Evolutionary conservation across 805 yeast species (phyloP).

Genomic region (Saturnispora saitoi): DNA sequence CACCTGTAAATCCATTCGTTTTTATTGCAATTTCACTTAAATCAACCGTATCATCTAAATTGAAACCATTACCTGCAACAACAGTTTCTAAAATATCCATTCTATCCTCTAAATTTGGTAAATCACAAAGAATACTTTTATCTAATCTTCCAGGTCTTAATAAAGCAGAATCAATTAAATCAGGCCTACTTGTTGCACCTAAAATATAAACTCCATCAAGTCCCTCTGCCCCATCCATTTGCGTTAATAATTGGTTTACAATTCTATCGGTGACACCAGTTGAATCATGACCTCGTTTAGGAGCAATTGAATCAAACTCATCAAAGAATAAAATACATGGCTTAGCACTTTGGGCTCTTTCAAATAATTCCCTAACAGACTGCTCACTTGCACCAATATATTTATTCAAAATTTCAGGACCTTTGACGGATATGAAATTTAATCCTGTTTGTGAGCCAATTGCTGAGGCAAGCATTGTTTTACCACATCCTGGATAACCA

Average conservation of each 20-base stretch:
- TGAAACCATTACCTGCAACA: slow-evolving; percentile 50
- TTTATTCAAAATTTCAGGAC: slow-evolving; percentile 91
- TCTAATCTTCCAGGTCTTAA: slow-evolving; percentile 95
- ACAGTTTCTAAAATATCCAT: slow-evolving; percentile 59
- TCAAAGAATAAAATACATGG: slow-evolving; percentile 92
- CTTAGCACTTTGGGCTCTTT: slow-evolving; percentile 88
- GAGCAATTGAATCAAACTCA: slow-evolving; percentile 95
- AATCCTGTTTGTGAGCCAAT: slow-evolving; percentile 90
- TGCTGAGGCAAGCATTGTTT: slow-evolving; percentile 86
- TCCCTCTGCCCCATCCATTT: slow-evolving; percentile 99
- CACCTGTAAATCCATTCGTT: slow-evolving; percentile 83
- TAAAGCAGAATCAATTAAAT: slow-evolving; percentile 88
- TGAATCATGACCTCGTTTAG: slow-evolving; percentile 95
- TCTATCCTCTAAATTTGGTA: slow-evolving; percentile 68
- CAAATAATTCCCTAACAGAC: slow-evolving; percentile 85
- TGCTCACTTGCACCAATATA: slow-evolving; percentile 98
- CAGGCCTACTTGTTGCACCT: slow-evolving; percentile 96
- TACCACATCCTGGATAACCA: slow-evolving; percentile 98
- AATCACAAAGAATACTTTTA: slow-evolving; percentile 81
- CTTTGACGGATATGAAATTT: slow-evolving; percentile 87
- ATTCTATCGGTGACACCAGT: slow-evolving; percentile 98
- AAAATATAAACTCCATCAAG: slow-evolving; percentile 92
- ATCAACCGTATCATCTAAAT: slow-evolving; percentile 41
- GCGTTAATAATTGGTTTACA: slow-evolving; percentile 92
- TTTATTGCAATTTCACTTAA: slow-evolving; percentile 44